Conservation (phyloP, 2,329 filamentous ascomycete species). For the Sordariomycetes sp. region DNA sequence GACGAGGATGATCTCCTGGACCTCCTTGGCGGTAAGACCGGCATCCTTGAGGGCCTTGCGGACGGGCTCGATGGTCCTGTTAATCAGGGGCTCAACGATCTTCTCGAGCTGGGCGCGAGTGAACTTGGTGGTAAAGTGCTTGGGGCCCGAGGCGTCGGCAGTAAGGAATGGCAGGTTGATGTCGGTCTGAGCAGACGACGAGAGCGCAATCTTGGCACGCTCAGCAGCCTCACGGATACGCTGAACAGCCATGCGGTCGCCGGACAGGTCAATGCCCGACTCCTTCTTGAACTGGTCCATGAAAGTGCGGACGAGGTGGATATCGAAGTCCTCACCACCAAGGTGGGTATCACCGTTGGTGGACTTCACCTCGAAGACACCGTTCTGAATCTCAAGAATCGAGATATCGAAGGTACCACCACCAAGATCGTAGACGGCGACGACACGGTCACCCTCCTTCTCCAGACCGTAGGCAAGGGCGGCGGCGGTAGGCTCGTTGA, state of each 20-base stretch:
- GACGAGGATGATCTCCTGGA: slow-evolving; percentile 94
- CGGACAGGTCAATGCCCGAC: slow-evolving; percentile 76
- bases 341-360: slow-evolving; percentile 98
- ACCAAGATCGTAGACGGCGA: slow-evolving; percentile 95
- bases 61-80: slow-evolving; percentile 77
- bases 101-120: slow-evolving; percentile 84
- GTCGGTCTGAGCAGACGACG: slow-evolving; percentile 86
- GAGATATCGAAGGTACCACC: slow-evolving; percentile 99
- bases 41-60: slow-evolving; percentile 97
- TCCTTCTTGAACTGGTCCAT: slow-evolving; percentile 96
- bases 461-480: slow-evolving; percentile 93
- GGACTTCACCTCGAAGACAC: slow-evolving; percentile 97
- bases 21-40: slow-evolving; percentile 78
- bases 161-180: slow-evolving; percentile 99
- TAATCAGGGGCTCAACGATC: slow-evolving; percentile 82
- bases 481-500: slow-evolving; percentile 95
- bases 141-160: slow-evolving; percentile 85
- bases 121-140: slow-evolving; percentile 97
- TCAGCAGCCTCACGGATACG: slow-evolving; percentile 97
- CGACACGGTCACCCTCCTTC: slow-evolving; percentile 80
- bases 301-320: slow-evolving; percentile 82
- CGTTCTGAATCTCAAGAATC: slow-evolving; percentile 91
- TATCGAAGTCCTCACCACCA: slow-evolving; percentile 97
- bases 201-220: slow-evolving; percentile 99
- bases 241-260: slow-evolving; percentile 96